Evolutionary conservation across 2,329 filamentous ascomycete species (phyloP), one percentile per base, ranked within the genome.

Genomic region (Claviceps monticola): DNA sequence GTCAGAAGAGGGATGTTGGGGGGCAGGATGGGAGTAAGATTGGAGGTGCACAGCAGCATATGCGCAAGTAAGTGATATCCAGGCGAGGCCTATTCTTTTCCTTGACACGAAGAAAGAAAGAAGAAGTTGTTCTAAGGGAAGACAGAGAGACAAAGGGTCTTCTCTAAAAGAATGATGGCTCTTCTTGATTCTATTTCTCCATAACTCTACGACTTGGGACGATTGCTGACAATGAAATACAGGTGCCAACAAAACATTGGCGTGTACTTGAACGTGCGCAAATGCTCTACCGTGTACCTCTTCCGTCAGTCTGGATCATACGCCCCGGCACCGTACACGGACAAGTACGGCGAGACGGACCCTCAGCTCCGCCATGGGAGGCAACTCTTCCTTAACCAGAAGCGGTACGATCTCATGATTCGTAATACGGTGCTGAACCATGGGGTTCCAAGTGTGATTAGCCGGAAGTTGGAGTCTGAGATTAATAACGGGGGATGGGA

Each of bases 401-500:
- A 86, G 68, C 76, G 93, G 58, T 98, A 97, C 66, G 93, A 98
- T 67, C 82, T 84, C 38, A 76, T 96, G 67, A 75, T 96, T 53
- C 77, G 93, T 49, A 87, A 84, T 58, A 82, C 90, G 44, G 96
- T 94, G 84, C 73, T 97, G 54, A 80, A 82, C 48, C 89, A 96
- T 60, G 84, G 86, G 4, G 81, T 98, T 29, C 90, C 90, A 38
- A 94, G 86, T 58, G 82, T 88, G 46, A 95, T 98, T 64, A 87
- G 86, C 57, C 77, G 93, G 58, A 91, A 88, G 68, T 69, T 98
- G 58, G 93, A 98, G 72, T 85, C 88, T 14, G 93, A 98, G 66
- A 88, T 96, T 45, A 98, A 98, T 64, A 96, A 88, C 60, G 93
- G 93, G 0, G 93, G 93, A 0, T 98, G 93, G 93, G 93, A 98